Evolutionary conservation across 2,329 filamentous ascomycete genomes (phyloP), one percentile per base, ranked within the genome.

Genomic region (Septoria petroselini): DNA sequence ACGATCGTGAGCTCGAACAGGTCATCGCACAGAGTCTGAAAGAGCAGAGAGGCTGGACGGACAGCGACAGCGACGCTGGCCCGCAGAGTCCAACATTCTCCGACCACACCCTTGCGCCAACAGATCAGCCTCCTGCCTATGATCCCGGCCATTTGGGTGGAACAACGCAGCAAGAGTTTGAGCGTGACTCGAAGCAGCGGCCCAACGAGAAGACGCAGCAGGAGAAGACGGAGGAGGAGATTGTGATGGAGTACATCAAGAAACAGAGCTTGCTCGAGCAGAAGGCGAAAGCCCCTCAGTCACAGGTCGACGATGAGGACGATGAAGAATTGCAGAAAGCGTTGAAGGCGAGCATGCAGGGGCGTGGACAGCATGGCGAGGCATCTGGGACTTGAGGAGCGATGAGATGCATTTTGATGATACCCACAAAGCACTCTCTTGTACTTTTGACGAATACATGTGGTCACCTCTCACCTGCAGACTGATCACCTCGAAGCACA

Each of bases 171-270:
- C 54, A 53, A 23, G 53, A 59, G 12, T 64, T 55, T 27, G 57
- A 59, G 17, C 42, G 42, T 14, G 45, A 52, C 23, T 41, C 50
- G 21, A 25, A 30, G 11, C 15, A 44, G 30, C 37, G 41, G n/a
- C 48, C 41, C 18, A 49, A 50, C 25, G 62, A 64, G 59, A 62
- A 57, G 52, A 57, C 48, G 4, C 52, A 58, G 59, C 66, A 65
- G 61, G 66, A 68, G 65, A 65, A 44, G 75, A 78, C 19, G 67
- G 86, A 90, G 62, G 85, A 91, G 64, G 80, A 88, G 48, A 81
- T 86, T 50, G 80, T 90, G 7, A 67, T 91, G 64, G 85, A 89
- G 61, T 89, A 88, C 66, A 77, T 89, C 33, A 86, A 85, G 74
- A 85, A 83, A 71, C 85, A 90, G 71, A 89, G 85, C 65, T 64